Evolutionary conservation across 805 yeast genomes (phyloP), one percentile per base, ranked within the genome.

Genomic region (Kuraishia ogatae): DNA sequence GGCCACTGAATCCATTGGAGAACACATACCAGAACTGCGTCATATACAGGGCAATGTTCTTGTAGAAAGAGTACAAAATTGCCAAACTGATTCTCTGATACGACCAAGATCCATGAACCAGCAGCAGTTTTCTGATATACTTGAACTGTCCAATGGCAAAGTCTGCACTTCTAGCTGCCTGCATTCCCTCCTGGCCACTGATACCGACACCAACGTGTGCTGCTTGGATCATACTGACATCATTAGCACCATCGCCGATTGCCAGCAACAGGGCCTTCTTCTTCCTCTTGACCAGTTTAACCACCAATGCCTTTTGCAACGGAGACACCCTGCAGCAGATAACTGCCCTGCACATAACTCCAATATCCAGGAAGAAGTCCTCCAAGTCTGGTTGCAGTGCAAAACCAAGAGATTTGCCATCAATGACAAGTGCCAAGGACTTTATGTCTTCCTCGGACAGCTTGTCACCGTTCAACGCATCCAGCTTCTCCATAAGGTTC

Each of bases 121-220:
- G 76, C 50, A 94, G 72, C 55, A 94, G 72, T 67, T 89, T 91
- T 63, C 84, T 82, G 72, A 94, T 76, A 68, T 82, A 94, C 67
- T 85, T 85, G 79, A 94, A 94, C 68, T 94, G 98, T 0, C 97
- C 98, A 69, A 96, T 90, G 0, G 98, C 91, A 57, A 94, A 83
- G 75, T 94, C 99, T 0, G 99, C 98, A 68, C 96, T 86, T 68
- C 99, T 81, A 0, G 99, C 97, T 11, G 99, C 99, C 71, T 94
- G 99, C 90, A 92, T 91, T 61, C 99, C 99, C 73, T 94, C 99
- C 93, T 91, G 87, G 60, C 99, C 99, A 71, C 96, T 89, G 59
- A 94, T 96, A 67, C 99, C 99, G 23, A 94, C 97, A 59, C 99
- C 99, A 54, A 94, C 97, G 69, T 94, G 98, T 0, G 99, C 99